Evolutionary conservation across 2,329 filamentous ascomycete genomes (phyloP), one percentile per base, ranked within the genome.

Genomic region (Neofusicoccum umdonicola): DNA sequence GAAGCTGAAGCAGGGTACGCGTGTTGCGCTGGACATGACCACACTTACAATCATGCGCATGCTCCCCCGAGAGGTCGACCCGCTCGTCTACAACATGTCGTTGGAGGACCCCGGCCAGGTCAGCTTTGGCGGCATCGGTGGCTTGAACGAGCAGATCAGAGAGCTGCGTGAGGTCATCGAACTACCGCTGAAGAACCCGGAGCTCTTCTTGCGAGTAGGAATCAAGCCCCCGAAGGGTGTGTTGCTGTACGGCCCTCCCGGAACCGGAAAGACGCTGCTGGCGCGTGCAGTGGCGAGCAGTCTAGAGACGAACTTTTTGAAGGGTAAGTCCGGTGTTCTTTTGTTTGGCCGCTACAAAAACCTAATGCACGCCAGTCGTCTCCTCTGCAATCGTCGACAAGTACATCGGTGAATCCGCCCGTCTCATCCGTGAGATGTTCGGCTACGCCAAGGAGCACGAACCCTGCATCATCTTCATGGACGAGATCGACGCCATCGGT

Each of bases 391-490:
- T 99, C 74, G 95, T 99, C 68, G 96, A 99, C 84, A 99, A 99
- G 80, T 99, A 99, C 77, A 99, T 99, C 69, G 95, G 95, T 79
- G 95, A 99, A 81, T 99, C 95, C 11, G 95, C 95, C 42, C 90
- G 96, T 70, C 84, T 99, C 69, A 99, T 99, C 74, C 89, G 95
- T 78, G 95, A 99, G 80, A 99, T 99, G 96, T 99, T 99, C 75
- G 96, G 95, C 65, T 99, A 99, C 75, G 95, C 96, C 73, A 98
- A 97, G 81, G 96, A 99, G 78, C 95, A 99, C 78, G 95, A 99
- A 80, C 95, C 95, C 44, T 99, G 95, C 79, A 99, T 99, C 79
- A 99, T 99, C 81, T 99, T 99, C 86, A 99, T 99, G 95, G 96
- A 99, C 84, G 95, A 99, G 81, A 99, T 99, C 76, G 95, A 99